These are phyloP conservation scores for Elongisporangium anandrum DNA, from an alignment of 352 stramenopile genomes.

Conservation along the genomic window DNA sequence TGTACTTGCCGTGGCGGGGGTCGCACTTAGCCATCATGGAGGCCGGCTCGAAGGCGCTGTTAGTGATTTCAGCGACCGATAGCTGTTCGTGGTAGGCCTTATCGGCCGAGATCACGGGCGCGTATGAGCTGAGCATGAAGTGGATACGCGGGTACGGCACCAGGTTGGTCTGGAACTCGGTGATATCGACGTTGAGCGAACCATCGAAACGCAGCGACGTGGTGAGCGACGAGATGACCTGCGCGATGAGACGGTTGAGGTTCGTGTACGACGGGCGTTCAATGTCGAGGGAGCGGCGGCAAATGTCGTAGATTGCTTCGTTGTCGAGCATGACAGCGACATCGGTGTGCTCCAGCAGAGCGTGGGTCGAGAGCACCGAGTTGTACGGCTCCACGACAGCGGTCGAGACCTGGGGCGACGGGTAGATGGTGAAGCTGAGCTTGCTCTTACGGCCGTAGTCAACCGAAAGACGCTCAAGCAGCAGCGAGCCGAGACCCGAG, in stretches of 20 bases:
- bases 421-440: conserved; percentile 96
- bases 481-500: conserved; percentile 94
- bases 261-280: conserved; percentile 95
- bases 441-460: conserved; percentile 98
- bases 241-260: conserved; percentile 96
- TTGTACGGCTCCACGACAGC: conserved; percentile 99
- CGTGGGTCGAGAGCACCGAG: conserved; percentile 94
- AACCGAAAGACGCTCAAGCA: conserved; percentile 95
- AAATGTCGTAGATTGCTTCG: conserved; percentile 95
- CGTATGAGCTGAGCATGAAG: conserved; percentile 97
- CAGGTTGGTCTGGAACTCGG: conserved; percentile 98
- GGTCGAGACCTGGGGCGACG: conserved; percentile 95
- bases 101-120: conserved; percentile 94
- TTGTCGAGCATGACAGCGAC: conserved; percentile 96
- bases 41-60: conserved; percentile 93
- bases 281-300: conserved; percentile 94
- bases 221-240: conserved; percentile 96
- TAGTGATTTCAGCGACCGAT: conserved; percentile 96
- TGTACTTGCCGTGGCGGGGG: conserved; percentile 96
- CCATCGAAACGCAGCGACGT: conserved; percentile 96
- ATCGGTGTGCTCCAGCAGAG: conserved; percentile 97
- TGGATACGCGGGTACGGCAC: conserved; percentile 97
- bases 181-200: conserved; percentile 96
- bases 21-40: conserved; percentile 99
- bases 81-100: conserved; percentile 95